Conservation (phyloP, 75 land plant genomes). For the Cryptomeria japonica region DNA sequence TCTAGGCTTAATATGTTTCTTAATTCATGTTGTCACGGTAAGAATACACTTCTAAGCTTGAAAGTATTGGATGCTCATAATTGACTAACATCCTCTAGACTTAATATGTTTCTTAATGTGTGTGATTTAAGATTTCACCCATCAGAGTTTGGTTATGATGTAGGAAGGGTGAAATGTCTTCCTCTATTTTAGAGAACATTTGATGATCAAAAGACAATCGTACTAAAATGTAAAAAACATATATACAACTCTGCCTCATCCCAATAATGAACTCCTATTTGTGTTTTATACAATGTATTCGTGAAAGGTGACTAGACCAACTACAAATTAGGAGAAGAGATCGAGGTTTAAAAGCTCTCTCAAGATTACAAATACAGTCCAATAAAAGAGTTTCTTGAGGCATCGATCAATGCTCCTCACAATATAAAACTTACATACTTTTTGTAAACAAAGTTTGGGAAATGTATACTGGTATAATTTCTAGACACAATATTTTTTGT, state of each 20-base stretch:
- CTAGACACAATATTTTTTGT: no score
- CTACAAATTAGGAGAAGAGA: slow-evolving; percentile 21
- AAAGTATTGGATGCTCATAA: no score
- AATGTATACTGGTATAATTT: no score
- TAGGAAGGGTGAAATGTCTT: slow-evolving; percentile 18
- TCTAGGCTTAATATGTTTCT: no score
- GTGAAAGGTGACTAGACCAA: slow-evolving; percentile 29
- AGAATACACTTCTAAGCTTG: no score
- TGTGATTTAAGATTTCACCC: slow-evolving; percentile 42
- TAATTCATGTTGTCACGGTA: no score
- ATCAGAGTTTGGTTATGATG: slow-evolving; percentile 46
- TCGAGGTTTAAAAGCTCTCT: slow-evolving; percentile 39
- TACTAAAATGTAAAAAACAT: background rate
- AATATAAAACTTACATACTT: slow-evolving; percentile 19
- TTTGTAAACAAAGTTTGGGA: background rate
- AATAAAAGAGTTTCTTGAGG: slow-evolving; percentile 23
- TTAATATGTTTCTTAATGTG: no score
- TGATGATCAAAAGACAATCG: slow-evolving; percentile 23
- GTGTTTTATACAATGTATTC: slow-evolving; percentile 28
- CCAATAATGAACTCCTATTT: slow-evolving; percentile 24
- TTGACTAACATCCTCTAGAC: no score
- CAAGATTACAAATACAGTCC: slow-evolving; percentile 42
- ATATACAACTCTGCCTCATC: slow-evolving; percentile 26
- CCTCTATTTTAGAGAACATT: slow-evolving; percentile 19
- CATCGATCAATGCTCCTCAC: slow-evolving; percentile 5